These are phyloP conservation scores for Galeopsis tetrahit DNA, from an alignment of 257 asterid genomes.

Conservation along the genomic window DNA sequence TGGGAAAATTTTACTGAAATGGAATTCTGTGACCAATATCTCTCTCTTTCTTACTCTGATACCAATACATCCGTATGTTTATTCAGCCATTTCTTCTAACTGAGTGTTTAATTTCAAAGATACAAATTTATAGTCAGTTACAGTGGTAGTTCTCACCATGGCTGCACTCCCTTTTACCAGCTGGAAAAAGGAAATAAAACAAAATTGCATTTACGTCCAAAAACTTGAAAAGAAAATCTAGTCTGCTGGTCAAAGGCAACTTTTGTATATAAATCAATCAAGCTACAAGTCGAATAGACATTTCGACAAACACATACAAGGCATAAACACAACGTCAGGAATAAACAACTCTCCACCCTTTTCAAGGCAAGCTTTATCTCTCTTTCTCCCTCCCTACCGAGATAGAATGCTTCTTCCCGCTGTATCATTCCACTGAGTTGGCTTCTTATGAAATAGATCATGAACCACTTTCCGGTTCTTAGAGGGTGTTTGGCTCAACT, in stretches of 20 bases:
- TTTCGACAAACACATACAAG: background rate
- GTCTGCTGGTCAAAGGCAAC: background rate
- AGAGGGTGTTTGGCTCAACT: too few relatives aligned
- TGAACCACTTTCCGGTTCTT: constrained; percentile 11
- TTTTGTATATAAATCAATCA: background rate
- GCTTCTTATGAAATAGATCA: background rate
- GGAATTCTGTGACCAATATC: too few relatives aligned
- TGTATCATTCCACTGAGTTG: background rate
- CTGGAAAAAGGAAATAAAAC: constrained; percentile 5
- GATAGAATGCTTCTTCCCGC: constrained; percentile 1
- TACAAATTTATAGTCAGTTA: constrained; percentile 56
- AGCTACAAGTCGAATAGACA: constrained; percentile 1
- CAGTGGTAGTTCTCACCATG: constrained; percentile 93
- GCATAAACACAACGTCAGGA: background rate
- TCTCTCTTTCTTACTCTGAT: constrained; percentile 67
- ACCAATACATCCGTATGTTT: constrained; percentile 22
- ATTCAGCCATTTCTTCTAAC: constrained; percentile 11
- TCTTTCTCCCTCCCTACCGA: too few relatives aligned
- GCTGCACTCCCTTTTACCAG: constrained; percentile 85
- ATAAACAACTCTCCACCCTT: too few relatives aligned
- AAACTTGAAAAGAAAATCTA: background rate
- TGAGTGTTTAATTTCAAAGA: background rate
- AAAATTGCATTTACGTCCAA: background rate
- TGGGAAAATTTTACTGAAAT: too few relatives aligned
- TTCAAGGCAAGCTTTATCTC: too few relatives aligned